Evolutionary conservation across 2,329 filamentous ascomycete genomes (phyloP), one percentile per base, ranked within the genome.

Genomic region (Didymella pomorum): DNA sequence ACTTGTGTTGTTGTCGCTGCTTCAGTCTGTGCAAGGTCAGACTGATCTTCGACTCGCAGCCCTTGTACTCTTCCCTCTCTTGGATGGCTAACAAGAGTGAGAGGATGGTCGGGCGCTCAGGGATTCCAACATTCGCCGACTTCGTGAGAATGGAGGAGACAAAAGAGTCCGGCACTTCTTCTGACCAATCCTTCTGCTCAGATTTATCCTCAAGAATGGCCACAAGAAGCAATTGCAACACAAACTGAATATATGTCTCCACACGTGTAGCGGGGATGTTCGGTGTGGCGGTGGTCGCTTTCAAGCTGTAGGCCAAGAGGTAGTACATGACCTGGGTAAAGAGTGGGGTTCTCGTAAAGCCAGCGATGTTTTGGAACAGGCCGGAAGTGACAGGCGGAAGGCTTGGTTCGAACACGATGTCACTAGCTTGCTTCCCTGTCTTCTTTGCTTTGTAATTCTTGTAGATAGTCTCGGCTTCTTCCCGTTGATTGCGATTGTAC

Each of bases 401-500:
- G 68, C 88, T 92, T 0, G 96, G 93, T 76, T 98, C 94, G 73
- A 92, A 97, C 2, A 98, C 93, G 58, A 98, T 88, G 52, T 97
- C 93, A 39, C 92, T 87, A 1, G 86, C 80, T 42, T 88, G 83
- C 73, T 93, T 93, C 18, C 93, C 93, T 0, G 89, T 92, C 78
- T 91, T 93, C 79, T 93, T 93, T 11, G 93, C 91, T 81, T 95
- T 88, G 82, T 91, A 90, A 70, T 90, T 89, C 68, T 90, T 92
- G 79, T 95, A 97, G 3, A 93, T 90, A 66, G 86, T 88, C 77
- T 99, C 95, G 0, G 94, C 92, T 75, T 99, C 95, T 72, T 99
- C 95, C 49, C 95, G 87, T 76, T 98, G 94, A 70, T 99, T 99
- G 73, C 97, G 96, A 71, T 89, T 96, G 77, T 97, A 99, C 72